These are phyloP conservation scores for Sphagnum tenellum DNA, from an alignment of 225 moss, liverwort and hornwort species.

Conservation along the genomic window DNA sequence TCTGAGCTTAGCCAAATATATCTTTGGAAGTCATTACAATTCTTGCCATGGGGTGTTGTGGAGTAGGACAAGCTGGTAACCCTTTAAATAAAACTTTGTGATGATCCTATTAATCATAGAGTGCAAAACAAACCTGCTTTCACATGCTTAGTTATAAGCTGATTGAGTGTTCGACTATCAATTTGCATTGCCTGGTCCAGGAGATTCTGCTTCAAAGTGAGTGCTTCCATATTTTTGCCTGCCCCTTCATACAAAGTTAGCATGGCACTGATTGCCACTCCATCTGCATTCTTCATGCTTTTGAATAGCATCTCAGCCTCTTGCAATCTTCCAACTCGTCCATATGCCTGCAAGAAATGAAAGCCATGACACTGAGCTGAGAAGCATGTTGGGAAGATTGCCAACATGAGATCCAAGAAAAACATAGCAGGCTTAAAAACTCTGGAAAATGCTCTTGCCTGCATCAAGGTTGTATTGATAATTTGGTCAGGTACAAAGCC, in stretches of 20 bases:
- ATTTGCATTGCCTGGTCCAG: constrained; percentile 19
- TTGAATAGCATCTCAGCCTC: constrained; percentile 60
- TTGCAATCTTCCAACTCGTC: constrained; percentile 41
- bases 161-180: constrained; percentile 44
- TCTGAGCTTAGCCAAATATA: too few species aligned
- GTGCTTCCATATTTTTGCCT: constrained; percentile 27
- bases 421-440: background rate
- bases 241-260: constrained; percentile 35
- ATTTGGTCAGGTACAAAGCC: constrained; percentile 57
- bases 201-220: constrained; percentile 19
- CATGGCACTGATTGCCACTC: constrained; percentile 49
- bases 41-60: too few species aligned
- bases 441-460: constrained; percentile 14
- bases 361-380: too few species aligned
- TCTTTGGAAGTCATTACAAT: too few species aligned
- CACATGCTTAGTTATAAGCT: constrained; percentile 51
- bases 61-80: too few species aligned
- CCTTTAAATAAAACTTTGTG: too few species aligned
- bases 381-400: background rate
- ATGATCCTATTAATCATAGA: background rate
- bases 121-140: constrained; percentile 54
- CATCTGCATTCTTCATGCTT: constrained; percentile 59
- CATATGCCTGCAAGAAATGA: constrained; percentile 38
- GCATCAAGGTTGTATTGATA: constrained; percentile 73
- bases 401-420: background rate